Base-by-base conservation (phyloP, 495 filamentous ascomycete genomes). In the Thermochaetoides thermophila region DNA sequence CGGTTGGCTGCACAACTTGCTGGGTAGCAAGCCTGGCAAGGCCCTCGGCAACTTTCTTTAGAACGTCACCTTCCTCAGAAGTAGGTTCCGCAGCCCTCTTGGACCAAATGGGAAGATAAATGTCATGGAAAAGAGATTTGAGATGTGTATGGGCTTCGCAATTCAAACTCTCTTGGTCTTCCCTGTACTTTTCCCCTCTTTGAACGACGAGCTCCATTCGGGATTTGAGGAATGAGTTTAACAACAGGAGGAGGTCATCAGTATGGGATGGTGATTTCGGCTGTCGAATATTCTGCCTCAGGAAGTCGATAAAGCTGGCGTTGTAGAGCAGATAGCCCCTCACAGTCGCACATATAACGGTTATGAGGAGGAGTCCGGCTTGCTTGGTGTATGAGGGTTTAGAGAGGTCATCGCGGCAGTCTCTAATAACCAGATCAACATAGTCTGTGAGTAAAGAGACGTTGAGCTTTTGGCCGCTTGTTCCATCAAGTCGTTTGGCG, bases 301-400 rank as follows among this genome's bases (percentile, higher is more conserved):
- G 46, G 28, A 49, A 48, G 13, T 53, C 51, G 20, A 64, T 25
- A 28, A 59, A 49, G 14, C 34, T 40, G 4, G 46, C 45, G 14
- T 50, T 50, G 17, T 60, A 52, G 10, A 48, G 29, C 17, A 45
- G 22, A 35, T 61, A 64, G 3, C 48, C 50, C 24, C 44, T 37
- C 29, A 43, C 30, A 27, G 40, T 53, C 18, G 54, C 43, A 7
- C 49, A 54, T 27, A 57, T 45, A 12, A 69, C 48, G 5, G 59
- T 59, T 27, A 59, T 48, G n/a, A 68, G 32, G 2, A 71, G 52
- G 18, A 52, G 41, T 3, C 62, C 62, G n/a, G 57, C 57, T 31
- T 58, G 60, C 19, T 55, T 57, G 0, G 56, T 58, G 34, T 66
- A 66, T 2, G 49, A 56, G 7, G 62, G 48, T 21, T 57, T 63